A percentile compares a stretch with the other conserved stretches of the same genome.
These are phyloP conservation scores for Dothidotthia symphoricarpi DNA, from an alignment of 2,329 filamentous ascomycete genomes.

Conservation along the genomic window DNA sequence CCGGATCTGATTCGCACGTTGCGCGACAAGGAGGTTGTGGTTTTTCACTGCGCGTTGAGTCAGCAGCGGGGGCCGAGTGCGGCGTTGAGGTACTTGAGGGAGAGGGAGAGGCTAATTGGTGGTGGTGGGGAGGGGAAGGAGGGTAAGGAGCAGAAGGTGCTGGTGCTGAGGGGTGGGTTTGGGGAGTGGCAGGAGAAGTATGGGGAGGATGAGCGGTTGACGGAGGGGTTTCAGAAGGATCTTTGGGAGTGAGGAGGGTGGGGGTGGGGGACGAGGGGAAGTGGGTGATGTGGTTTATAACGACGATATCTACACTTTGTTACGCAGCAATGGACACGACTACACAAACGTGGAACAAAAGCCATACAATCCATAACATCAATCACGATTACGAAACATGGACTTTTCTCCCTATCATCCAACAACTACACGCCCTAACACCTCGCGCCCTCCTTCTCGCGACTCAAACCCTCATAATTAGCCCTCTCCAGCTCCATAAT, in stretches of 20 bases:
- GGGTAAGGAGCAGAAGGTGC: slow-evolving; percentile 64
- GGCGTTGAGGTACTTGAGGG: slow-evolving; percentile 74
- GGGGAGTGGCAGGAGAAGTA: slow-evolving; percentile 82
- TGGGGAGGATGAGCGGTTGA: slow-evolving; percentile 75
- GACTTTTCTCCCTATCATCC: no score
- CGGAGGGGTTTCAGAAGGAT: slow-evolving; percentile 80
- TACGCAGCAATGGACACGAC: no score
- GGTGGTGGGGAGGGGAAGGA: slow-evolving; percentile 12
- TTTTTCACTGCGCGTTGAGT: slow-evolving; percentile 92
- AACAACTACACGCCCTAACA: slow-evolving; percentile 1
- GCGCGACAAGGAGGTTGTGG: slow-evolving; percentile 73
- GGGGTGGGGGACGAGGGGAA: no score
- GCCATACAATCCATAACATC: no score
- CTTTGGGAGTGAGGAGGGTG: slow-evolving; percentile 72
- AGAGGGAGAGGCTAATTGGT: slow-evolving; percentile 56
- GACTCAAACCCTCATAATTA: slow-evolving; percentile 27
- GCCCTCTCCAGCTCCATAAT: slow-evolving; percentile 51
- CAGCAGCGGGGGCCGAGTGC: slow-evolving; percentile 87
- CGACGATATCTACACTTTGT: no score
- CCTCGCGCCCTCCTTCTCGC: slow-evolving; percentile 9
- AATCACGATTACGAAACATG: no score
- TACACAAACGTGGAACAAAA: no score
- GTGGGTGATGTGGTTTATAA: no score
- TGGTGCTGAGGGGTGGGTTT: slow-evolving; percentile 81
- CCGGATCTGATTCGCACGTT: slow-evolving; percentile 80